phyloP scores from a whole-genome alignment of 371 early-diverging fungal species.

The Haplosporangium sp. region DNA sequence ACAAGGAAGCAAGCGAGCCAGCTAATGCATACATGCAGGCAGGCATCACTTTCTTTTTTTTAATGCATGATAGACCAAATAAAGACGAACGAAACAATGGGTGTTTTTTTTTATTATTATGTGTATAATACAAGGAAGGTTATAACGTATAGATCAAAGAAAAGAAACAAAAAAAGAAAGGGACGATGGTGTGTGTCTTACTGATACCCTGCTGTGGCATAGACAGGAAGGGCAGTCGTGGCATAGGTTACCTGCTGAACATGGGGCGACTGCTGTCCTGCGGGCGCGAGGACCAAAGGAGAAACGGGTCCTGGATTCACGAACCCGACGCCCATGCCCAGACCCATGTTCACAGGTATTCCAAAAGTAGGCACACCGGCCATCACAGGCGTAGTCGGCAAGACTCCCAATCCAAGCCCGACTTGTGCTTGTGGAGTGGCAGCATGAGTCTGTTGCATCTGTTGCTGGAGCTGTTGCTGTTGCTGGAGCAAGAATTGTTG shows the following conservation, averaged over 20 bases:
- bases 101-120: too few relatives aligned
- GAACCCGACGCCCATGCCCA: constrained; percentile 3
- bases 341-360: too few relatives aligned
- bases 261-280: neutral
- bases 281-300: neutral
- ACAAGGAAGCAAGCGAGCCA: too few relatives aligned
- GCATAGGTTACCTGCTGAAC: neutral
- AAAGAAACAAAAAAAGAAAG: too few relatives aligned
- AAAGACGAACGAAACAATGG: too few relatives aligned
- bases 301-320: neutral
- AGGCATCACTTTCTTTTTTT: too few relatives aligned
- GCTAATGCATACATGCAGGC: too few relatives aligned
- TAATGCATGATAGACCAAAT: too few relatives aligned
- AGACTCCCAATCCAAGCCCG: constrained; percentile 20
- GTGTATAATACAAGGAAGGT: too few relatives aligned
- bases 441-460: constrained; percentile 18
- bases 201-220: neutral
- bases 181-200: too few relatives aligned
- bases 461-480: constrained; percentile 33
- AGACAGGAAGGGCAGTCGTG: neutral
- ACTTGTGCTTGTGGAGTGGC: constrained; percentile 8
- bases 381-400: neutral
- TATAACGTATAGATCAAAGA: too few relatives aligned
- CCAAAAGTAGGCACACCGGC: neutral
- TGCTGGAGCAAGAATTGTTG: constrained; percentile 33